phyloP scores from a whole-genome alignment of 345 rosid species.

The Punica granatum region DNA sequence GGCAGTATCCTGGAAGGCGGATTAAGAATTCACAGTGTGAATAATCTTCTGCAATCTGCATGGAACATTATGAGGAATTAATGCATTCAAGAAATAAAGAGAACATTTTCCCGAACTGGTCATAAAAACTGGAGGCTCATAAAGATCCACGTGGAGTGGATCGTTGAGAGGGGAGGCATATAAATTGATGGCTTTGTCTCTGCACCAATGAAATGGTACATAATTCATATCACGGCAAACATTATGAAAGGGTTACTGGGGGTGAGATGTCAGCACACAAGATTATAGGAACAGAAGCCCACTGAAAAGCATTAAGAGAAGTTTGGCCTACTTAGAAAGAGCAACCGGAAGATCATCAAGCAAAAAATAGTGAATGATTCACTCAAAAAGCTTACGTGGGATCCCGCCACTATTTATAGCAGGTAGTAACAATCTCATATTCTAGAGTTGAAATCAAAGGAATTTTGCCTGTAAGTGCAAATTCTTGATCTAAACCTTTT shows the following conservation, averaged over 20 bases:
- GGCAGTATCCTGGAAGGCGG: constrained; percentile 99
- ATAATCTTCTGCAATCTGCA: constrained; percentile 98
- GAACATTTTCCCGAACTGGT: background rate
- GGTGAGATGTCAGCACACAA: background rate
- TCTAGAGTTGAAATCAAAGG: background rate
- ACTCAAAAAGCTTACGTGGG: too few relatives aligned
- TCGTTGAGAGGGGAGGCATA: background rate
- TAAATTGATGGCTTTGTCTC: background rate
- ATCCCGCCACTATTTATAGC: background rate
- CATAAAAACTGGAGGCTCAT: background rate
- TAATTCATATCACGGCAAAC: background rate
- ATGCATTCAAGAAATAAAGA: background rate
- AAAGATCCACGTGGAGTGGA: background rate
- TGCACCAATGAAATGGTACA: background rate
- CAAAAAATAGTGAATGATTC: background rate
- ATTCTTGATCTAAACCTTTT: too few relatives aligned
- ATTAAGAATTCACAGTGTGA: constrained; percentile 94
- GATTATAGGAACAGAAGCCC: background rate
- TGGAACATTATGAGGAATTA: background rate
- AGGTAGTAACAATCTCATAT: background rate
- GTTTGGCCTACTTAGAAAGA: background rate
- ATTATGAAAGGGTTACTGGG: background rate
- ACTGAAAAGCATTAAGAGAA: background rate
- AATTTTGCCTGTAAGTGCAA: too few relatives aligned
- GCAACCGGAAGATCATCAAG: background rate